Evolutionary conservation across 768 basidiomycete genomes (phyloP).

Genomic region (Neoboletus subvelutipes): DNA sequence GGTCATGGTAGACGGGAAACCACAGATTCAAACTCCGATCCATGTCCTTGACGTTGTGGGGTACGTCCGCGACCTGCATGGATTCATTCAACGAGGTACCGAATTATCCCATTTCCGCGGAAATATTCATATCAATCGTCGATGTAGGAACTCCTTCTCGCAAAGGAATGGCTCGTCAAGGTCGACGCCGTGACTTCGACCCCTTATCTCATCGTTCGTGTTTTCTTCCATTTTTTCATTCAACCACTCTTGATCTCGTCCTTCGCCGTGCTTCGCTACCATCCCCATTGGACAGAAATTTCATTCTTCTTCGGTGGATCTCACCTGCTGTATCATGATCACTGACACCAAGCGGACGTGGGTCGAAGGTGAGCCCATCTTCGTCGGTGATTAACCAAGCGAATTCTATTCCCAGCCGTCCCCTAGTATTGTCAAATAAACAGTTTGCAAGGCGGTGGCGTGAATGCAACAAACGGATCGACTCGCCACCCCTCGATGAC

Average conservation of each 20-base stretch:
- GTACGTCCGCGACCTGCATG: slow-evolving; percentile 33
- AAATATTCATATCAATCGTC: background rate
- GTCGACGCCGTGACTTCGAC: slow-evolving; percentile 56
- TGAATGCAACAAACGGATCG: slow-evolving; percentile 45
- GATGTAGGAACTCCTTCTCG: slow-evolving; percentile 54
- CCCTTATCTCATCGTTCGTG: slow-evolving; percentile 72
- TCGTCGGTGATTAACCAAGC: slow-evolving; percentile 23
- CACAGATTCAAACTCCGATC: slow-evolving; percentile 27
- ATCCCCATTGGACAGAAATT: slow-evolving; percentile 54
- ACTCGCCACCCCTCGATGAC: slow-evolving; percentile 28
- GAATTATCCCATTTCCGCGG: background rate
- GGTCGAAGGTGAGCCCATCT: slow-evolving; percentile 58
- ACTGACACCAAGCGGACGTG: slow-evolving; percentile 77
- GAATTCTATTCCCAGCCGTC: slow-evolving; percentile 14
- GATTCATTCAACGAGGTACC: slow-evolving; percentile 48
- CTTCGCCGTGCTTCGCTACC: slow-evolving; percentile 8
- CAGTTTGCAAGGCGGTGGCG: slow-evolving; percentile 73
- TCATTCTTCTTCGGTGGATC: slow-evolving; percentile 51
- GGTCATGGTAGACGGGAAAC: slow-evolving; percentile 10
- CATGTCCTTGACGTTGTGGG: background rate
- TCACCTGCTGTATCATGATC: slow-evolving; percentile 58
- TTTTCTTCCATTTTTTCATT: slow-evolving; percentile 6
- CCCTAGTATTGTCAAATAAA: slow-evolving; percentile 53
- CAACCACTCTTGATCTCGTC: slow-evolving; percentile 6
- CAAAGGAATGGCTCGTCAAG: slow-evolving; percentile 76